Evolutionary conservation across 2,329 filamentous ascomycete species (phyloP).

Genomic region (Diplodia mutila): DNA sequence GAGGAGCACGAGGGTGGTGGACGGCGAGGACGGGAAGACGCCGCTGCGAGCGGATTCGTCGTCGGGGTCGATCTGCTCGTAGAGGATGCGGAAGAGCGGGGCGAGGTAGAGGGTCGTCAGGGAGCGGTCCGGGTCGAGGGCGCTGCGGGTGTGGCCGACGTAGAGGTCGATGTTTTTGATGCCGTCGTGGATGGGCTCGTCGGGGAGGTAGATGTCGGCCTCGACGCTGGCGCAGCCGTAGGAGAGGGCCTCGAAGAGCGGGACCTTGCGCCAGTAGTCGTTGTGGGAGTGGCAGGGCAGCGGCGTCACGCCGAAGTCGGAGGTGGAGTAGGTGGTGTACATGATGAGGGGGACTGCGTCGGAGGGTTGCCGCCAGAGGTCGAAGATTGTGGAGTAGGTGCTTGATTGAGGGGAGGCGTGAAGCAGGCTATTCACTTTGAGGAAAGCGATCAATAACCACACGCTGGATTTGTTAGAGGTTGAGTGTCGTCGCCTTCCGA

Average conservation of each 20-base stretch:
- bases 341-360: neutral
- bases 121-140: slow-evolving; percentile 32
- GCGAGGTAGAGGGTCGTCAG: slow-evolving; percentile 35
- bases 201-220: slow-evolving; percentile 37
- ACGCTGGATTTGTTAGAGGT: neutral
- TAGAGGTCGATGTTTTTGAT: slow-evolving; percentile 31
- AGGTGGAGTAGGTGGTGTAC: slow-evolving; percentile 29
- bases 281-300: slow-evolving; percentile 35
- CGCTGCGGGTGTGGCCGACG: slow-evolving; percentile 36
- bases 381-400: neutral
- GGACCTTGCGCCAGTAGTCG: slow-evolving; percentile 32
- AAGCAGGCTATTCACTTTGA: neutral
- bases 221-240: slow-evolving; percentile 43
- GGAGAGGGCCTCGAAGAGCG: slow-evolving; percentile 45
- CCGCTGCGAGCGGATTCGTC: neutral
- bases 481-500: neutral
- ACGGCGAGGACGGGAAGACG: slow-evolving; percentile 24
- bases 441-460: neutral
- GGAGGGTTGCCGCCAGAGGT: neutral
- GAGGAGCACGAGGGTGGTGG: slow-evolving; percentile 24
- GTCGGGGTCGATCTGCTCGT: neutral
- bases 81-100: slow-evolving; percentile 24
- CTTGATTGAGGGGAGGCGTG: neutral
- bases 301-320: slow-evolving; percentile 43
- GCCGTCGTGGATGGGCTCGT: neutral